A percentile compares a stretch with the other conserved stretches of the same genome.
Evolutionary conservation across 352 stramenopile species (phyloP).

Genomic region (Phytophthora pini): DNA sequence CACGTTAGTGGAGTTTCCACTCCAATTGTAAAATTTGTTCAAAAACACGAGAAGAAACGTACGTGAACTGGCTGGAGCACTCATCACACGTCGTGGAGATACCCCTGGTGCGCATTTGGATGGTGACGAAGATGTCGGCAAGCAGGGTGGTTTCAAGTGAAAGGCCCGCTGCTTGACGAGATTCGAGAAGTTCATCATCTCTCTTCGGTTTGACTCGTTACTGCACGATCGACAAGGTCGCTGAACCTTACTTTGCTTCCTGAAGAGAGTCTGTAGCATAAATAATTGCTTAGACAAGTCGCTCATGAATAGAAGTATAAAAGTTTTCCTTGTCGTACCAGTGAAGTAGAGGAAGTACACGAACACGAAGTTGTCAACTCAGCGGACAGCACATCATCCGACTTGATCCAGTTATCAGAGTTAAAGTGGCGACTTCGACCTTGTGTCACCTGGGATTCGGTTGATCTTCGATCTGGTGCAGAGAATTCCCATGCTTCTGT

Average conservation of each 20-base stretch:
- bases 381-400: constrained; percentile 8
- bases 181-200: constrained; percentile 41
- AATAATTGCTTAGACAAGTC: background rate
- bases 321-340: constrained; percentile 14
- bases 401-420: constrained; percentile 10
- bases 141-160: constrained; percentile 47
- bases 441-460: constrained; percentile 1
- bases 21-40: background rate
- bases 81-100: constrained; percentile 34
- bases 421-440: background rate
- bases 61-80: constrained; percentile 36
- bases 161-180: constrained; percentile 72
- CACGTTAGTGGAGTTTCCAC: constrained; percentile 4
- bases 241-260: constrained; percentile 29
- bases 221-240: constrained; percentile 29
- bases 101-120: constrained; percentile 24
- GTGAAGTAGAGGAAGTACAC: constrained; percentile 25
- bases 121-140: constrained; percentile 30
- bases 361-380: constrained; percentile 19
- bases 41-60: constrained; percentile 6
- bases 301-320: background rate
- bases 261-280: constrained; percentile 27
- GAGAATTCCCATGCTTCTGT: constrained; percentile 11
- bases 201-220: background rate
- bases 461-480: background rate